Evolutionary conservation across 2,329 filamentous ascomycete species (phyloP).

Genomic region (Fusarium sp.): DNA sequence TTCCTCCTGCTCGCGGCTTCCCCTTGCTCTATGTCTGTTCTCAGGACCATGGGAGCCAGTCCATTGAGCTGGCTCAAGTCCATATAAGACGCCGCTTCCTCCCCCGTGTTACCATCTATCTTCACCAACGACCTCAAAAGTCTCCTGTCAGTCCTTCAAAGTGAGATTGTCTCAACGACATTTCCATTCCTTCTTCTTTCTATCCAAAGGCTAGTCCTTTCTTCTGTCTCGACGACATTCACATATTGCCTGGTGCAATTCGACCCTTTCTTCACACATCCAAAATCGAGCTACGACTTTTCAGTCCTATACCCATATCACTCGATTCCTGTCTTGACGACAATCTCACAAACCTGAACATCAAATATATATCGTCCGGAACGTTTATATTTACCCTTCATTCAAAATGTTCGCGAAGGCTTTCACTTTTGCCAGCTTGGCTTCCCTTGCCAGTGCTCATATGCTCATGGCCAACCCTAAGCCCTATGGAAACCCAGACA

Average conservation of each 20-base stretch:
- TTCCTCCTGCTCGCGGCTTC: constrained; percentile 17
- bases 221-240: constrained; percentile 33
- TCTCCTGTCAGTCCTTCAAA: constrained; percentile 44
- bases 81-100: constrained; percentile 42
- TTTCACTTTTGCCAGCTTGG: constrained; percentile 65
- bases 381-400: constrained; percentile 42
- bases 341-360: constrained; percentile 38
- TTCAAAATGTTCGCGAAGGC: constrained; percentile 64
- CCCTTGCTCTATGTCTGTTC: constrained; percentile 28
- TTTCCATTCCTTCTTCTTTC: constrained; percentile 44
- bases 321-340: constrained; percentile 46
- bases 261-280: constrained; percentile 38
- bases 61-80: constrained; percentile 22
- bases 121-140: constrained; percentile 43
- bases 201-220: constrained; percentile 45
- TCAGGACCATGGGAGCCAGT: constrained; percentile 30
- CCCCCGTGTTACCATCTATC: constrained; percentile 14
- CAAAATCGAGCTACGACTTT: constrained; percentile 33
- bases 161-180: constrained; percentile 46
- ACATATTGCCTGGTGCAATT: constrained; percentile 45
- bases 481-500: constrained; percentile 68
- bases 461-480: constrained; percentile 77
- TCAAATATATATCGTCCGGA: constrained; percentile 47
- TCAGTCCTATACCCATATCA: constrained; percentile 34
- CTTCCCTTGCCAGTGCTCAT: constrained; percentile 74